Evolutionary conservation across 805 yeast genomes (phyloP).

Genomic region (Tetrapisispora taiwanensis): DNA sequence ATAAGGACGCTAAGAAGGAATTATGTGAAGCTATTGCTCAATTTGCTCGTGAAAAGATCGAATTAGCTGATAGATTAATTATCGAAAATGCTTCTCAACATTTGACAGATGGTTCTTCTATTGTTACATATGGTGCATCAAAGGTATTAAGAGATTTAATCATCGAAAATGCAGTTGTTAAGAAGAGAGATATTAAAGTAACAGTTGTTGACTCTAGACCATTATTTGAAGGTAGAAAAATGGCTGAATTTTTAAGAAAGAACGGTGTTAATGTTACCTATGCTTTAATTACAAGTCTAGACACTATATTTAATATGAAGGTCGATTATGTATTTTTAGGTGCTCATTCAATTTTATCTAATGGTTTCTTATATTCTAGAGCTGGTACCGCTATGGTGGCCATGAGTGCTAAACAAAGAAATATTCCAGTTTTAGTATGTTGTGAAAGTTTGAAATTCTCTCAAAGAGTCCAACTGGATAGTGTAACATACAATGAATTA

Average conservation of each 20-base stretch:
- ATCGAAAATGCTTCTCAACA: slow-evolving; percentile 71
- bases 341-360: slow-evolving; percentile 94
- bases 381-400: slow-evolving; percentile 93
- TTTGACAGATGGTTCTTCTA: slow-evolving; percentile 63
- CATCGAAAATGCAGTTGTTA: slow-evolving; percentile 50
- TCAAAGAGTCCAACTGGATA: slow-evolving; percentile 89
- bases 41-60: slow-evolving; percentile 76
- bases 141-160: slow-evolving; percentile 71
- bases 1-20: slow-evolving; percentile 49
- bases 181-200: slow-evolving; percentile 63
- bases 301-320: slow-evolving; percentile 64
- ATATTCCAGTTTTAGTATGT: slow-evolving; percentile 89
- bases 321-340: slow-evolving; percentile 89
- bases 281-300: slow-evolving; percentile 66
- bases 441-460: slow-evolving; percentile 92
- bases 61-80: slow-evolving; percentile 72
- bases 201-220: slow-evolving; percentile 91
- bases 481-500: slow-evolving; percentile 89
- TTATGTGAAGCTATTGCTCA: slow-evolving; percentile 63
- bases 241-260: slow-evolving; percentile 54
- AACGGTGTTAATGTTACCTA: slow-evolving; percentile 64
- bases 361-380: slow-evolving; percentile 84
- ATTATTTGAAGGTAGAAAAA: slow-evolving; percentile 78
- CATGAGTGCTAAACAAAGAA: slow-evolving; percentile 77
- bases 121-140: slow-evolving; percentile 82